Base-by-base conservation (phyloP, 2,329 filamentous ascomycete species). In the Cercospora sp. region DNA sequence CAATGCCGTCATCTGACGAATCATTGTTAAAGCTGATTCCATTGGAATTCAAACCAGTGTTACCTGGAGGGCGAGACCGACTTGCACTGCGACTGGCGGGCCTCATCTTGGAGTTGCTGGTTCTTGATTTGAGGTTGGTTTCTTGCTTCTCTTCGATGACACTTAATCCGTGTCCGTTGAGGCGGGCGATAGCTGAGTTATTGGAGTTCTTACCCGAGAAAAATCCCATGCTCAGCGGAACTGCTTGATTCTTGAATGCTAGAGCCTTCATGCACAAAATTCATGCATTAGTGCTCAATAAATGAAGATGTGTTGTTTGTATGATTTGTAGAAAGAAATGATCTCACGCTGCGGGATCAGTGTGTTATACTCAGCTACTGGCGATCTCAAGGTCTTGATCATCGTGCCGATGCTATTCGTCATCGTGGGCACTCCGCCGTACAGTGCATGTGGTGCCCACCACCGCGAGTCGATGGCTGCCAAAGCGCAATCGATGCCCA, bases 31-130 rank as follows among this genome's bases (percentile, higher is more conserved):
- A 68, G 66, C 66, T 68, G 53, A 70, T 66, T 62, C 68, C 68
- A 68, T 70, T 70, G 68, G 68, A 70, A 45, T 70, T 70, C 45
- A 70, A 59, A 24, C 68, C 68, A 58, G 63, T 70, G 63, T 70
- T 67, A 66, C 68, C 66, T 66, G 68, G 59, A 32, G 59, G 60
- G 63, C 68, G 68, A 68, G 66, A 61, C 66, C 66, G 66, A 63
- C 65, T 66, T 60, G 68, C 62, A 45, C 59, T 66, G 21, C 68
- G 63, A 61, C 66, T 70, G 40, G 66, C 60, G 45, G 65, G 59
- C 43, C 66, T 68, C 59, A 70, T 57, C 16, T 60, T 59, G 49
- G 65, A 65, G 30, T 62, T 68, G 61, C 68, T 67, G 57, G 28
- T 61, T 61, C 65, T 70, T 26, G 66, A 64, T 21, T 63, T 66